Conservation (phyloP, 306 rosid genomes). For the Datisca glomerata region DNA sequence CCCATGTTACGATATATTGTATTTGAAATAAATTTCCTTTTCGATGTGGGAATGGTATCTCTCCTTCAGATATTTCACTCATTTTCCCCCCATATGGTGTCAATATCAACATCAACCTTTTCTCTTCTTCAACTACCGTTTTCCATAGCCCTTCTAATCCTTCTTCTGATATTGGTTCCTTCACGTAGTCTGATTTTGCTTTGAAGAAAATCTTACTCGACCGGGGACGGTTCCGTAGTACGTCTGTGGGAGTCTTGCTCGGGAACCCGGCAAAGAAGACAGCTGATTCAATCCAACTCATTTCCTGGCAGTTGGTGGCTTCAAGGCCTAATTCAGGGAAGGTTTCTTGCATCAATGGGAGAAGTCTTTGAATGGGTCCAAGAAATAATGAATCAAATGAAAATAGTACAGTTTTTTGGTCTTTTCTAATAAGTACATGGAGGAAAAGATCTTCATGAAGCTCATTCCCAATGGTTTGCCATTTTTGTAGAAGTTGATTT, state of each 20-base stretch:
- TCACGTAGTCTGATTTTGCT: slow-evolving; percentile 23
- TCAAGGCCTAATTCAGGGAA: slow-evolving; percentile 12
- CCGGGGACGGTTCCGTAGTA: slow-evolving; percentile 13
- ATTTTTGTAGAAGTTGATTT: slow-evolving; percentile 7
- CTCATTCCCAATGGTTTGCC: slow-evolving; percentile 9
- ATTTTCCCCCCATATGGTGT: slow-evolving; percentile 56
- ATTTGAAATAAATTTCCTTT: slow-evolving; percentile 51
- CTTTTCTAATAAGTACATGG: not conserved
- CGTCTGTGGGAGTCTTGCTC: slow-evolving; percentile 5
- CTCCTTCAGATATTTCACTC: slow-evolving; percentile 36
- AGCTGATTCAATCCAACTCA: slow-evolving; percentile 20
- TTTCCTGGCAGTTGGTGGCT: slow-evolving; percentile 2
- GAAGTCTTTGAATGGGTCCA: slow-evolving; percentile 8
- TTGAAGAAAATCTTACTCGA: not conserved
- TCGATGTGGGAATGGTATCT: slow-evolving; percentile 58
- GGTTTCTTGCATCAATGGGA: slow-evolving; percentile 8
- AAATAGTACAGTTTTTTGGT: not conserved
- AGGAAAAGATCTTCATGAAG: slow-evolving; percentile 9
- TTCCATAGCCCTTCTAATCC: slow-evolving; percentile 12
- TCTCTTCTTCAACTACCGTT: slow-evolving; percentile 19
- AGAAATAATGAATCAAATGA: slow-evolving; percentile 11
- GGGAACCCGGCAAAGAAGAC: slow-evolving; percentile 6
- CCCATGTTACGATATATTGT: slow-evolving; percentile 39
- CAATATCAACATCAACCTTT: slow-evolving; percentile 27
- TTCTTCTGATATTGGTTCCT: slow-evolving; percentile 6